These are phyloP conservation scores for Yamadazyma blattariae DNA, from an alignment of 1,139 yeast species.

Conservation along the genomic window DNA sequence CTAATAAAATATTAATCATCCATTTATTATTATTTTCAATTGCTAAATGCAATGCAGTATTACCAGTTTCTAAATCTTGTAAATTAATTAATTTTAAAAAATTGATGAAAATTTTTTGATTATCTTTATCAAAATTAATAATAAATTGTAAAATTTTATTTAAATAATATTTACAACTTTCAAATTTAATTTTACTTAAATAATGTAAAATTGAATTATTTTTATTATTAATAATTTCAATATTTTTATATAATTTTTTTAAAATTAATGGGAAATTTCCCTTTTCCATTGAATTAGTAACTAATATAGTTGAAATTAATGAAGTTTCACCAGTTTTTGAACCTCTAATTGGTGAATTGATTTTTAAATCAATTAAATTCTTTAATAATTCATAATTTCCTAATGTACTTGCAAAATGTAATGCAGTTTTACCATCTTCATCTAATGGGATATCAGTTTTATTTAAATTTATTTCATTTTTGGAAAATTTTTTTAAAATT, in stretches of 20 bases:
- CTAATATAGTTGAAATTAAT: conserved; percentile 38
- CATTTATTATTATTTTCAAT: conserved; percentile 83
- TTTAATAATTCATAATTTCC: conserved; percentile 39
- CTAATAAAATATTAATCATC: conserved; percentile 75
- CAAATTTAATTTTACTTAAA: conserved; percentile 30
- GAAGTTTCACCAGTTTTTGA: conserved; percentile 41
- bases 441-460: conserved; percentile 40
- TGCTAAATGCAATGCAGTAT: conserved; percentile 85
- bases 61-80: conserved; percentile 76
- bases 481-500: conserved; percentile 17
- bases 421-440: conserved; percentile 41
- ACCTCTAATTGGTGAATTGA: conserved; percentile 44
- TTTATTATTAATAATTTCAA: conserved; percentile 35
- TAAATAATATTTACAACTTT: conserved; percentile 60
- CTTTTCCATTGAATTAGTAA: conserved; percentile 46
- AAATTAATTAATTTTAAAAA: conserved; percentile 72
- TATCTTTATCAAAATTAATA: conserved; percentile 30
- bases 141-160: conserved; percentile 81
- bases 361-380: conserved; percentile 32
- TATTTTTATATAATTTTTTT: conserved; percentile 30
- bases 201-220: conserved; percentile 38
- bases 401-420: conserved; percentile 46
- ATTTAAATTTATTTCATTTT: conserved; percentile 5
- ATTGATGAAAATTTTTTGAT: conserved; percentile 53
- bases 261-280: conserved; percentile 38